phyloP scores from a whole-genome alignment of 176 grass and related monocot species.

The Oryza longistaminata region DNA sequence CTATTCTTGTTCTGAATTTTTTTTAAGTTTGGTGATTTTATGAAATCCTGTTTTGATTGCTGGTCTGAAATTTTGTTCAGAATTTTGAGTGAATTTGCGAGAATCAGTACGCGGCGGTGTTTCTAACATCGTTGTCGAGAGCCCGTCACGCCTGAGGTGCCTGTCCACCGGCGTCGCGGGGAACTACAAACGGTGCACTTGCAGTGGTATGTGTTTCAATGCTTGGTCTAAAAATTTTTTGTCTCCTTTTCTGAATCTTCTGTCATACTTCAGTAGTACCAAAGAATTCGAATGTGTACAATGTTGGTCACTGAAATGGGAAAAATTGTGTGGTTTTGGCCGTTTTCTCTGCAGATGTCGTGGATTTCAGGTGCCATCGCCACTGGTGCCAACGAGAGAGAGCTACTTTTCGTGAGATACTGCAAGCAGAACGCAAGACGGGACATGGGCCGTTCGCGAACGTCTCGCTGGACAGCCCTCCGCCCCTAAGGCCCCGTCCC shows the following conservation, averaged over 20 bases:
- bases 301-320: not conserved
- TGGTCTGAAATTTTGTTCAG: not conserved
- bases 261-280: not conserved
- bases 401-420: conserved; percentile 89
- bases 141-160: conserved; percentile 71
- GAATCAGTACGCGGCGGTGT: conserved; percentile 83
- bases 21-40: no score
- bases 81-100: conserved; percentile 17
- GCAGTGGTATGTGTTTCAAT: conserved; percentile 62
- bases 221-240: no score
- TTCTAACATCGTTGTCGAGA: conserved; percentile 88
- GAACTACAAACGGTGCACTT: conserved; percentile 91
- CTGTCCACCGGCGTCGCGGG: conserved; percentile 90
- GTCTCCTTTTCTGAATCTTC: not conserved
- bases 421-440: conserved; percentile 92
- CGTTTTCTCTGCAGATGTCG: conserved; percentile 70
- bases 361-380: conserved; percentile 98
- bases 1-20: not conserved
- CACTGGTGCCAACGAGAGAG: conserved; percentile 83
- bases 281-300: no score
- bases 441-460: conserved; percentile 93
- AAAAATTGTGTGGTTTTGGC: not conserved
- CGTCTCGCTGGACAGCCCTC: conserved; percentile 84
- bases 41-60: no score
- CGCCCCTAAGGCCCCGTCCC: conserved; percentile 54